Conservation (phyloP, 345 rosid species). For the Cardiospermum halicacabum region DNA sequence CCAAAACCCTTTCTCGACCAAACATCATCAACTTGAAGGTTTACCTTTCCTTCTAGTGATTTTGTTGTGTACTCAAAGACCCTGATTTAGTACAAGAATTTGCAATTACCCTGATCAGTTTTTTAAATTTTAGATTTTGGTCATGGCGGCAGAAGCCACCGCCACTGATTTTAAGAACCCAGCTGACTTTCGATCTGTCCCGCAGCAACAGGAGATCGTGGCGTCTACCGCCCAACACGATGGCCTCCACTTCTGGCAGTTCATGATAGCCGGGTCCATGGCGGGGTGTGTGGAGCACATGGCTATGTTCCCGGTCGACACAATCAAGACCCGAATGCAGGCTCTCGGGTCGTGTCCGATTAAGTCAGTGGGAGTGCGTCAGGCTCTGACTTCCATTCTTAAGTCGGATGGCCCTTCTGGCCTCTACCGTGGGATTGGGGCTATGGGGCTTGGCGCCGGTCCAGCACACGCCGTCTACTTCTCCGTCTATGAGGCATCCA, state of each 20-base stretch:
- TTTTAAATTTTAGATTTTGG: not conserved
- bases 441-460: slow-evolving; percentile 99
- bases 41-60: too few relatives aligned
- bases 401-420: slow-evolving; percentile 64
- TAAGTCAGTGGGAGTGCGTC: slow-evolving; percentile 64
- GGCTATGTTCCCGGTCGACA: slow-evolving; percentile 99
- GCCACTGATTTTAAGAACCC: slow-evolving; percentile 54
- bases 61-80: too few relatives aligned
- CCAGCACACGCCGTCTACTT: slow-evolving; percentile 98
- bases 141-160: slow-evolving; percentile 64
- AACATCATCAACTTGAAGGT: not conserved
- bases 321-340: slow-evolving; percentile 96
- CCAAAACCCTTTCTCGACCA: not conserved
- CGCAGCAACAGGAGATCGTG: slow-evolving; percentile 44
- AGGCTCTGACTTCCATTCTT: slow-evolving; percentile 73
- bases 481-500: slow-evolving; percentile 77
- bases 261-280: slow-evolving; percentile 90
- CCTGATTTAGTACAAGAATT: too few relatives aligned
- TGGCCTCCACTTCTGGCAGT: slow-evolving; percentile 87
- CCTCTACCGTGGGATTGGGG: slow-evolving; percentile 87
- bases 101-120: not conserved
- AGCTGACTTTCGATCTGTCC: slow-evolving; percentile 53
- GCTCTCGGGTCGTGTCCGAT: slow-evolving; percentile 92
- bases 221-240: slow-evolving; percentile 32
- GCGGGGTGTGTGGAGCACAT: slow-evolving; percentile 95